Evolutionary conservation across 768 basidiomycete genomes (phyloP).

Genomic region (Lactarius indigo): DNA sequence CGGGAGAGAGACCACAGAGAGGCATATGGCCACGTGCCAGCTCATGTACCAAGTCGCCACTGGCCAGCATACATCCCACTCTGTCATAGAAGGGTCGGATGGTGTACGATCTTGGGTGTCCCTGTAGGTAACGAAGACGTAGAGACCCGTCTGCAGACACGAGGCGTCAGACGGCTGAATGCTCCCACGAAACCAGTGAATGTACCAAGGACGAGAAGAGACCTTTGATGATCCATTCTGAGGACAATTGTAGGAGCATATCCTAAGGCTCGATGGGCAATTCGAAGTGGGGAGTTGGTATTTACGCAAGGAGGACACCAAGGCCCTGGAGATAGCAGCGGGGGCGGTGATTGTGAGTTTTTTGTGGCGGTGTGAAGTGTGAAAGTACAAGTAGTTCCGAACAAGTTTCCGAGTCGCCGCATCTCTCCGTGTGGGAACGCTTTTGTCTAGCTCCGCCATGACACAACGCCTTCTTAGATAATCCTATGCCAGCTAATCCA

Average conservation of each 20-base stretch:
- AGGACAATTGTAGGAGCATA: background rate
- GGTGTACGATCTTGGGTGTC: constrained; percentile 1
- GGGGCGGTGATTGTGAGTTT: too few relatives aligned
- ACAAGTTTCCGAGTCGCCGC: too few relatives aligned
- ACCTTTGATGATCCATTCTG: constrained; percentile 1
- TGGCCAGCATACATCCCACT: constrained; percentile 21
- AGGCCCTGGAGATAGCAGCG: too few relatives aligned
- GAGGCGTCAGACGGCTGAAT: background rate
- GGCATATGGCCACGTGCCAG: constrained; percentile 13
- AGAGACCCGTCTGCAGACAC: background rate
- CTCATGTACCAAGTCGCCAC: constrained; percentile 20
- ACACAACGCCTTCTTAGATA: too few relatives aligned
- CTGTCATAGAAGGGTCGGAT: background rate
- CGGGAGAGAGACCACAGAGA: constrained; percentile 16
- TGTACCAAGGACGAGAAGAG: constrained; percentile 10
- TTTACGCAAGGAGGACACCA: too few relatives aligned
- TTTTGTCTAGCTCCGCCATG: too few relatives aligned
- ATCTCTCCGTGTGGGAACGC: too few relatives aligned
- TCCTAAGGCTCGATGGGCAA: background rate
- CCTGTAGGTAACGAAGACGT: background rate
- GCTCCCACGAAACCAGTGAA: background rate
- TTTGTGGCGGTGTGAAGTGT: too few relatives aligned
- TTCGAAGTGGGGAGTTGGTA: background rate
- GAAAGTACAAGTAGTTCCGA: too few relatives aligned
- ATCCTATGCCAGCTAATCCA: too few relatives aligned